phyloP scores from a whole-genome alignment of 2,329 filamentous ascomycete species.

The Nothophaeocryptopus gaeumannii region DNA sequence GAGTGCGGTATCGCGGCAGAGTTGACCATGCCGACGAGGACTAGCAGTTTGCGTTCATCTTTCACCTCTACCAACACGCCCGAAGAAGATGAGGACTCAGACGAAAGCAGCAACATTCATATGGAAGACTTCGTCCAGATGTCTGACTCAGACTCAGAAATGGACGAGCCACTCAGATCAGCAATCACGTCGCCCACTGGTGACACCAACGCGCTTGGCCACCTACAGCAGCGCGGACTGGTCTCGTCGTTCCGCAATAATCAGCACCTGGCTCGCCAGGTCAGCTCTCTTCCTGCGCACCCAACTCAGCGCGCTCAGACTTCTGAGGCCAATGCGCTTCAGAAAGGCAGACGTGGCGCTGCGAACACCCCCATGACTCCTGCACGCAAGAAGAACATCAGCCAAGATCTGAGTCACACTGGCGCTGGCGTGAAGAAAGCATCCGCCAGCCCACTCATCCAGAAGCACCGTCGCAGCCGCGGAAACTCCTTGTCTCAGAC shows the following conservation, averaged over 20 bases:
- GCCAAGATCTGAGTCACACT: conserved; percentile 26
- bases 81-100: conserved; percentile 1
- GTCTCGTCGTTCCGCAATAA: conserved; percentile 65
- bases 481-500: conserved; percentile 24
- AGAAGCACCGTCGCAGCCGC: conserved; percentile 23
- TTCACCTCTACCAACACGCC: conserved; percentile 51
- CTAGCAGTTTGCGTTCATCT: conserved; percentile 42
- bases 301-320: conserved; percentile 61
- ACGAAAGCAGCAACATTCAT: conserved; percentile 23
- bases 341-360: conserved; percentile 63
- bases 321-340: conserved; percentile 60
- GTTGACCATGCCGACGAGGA: conserved; percentile 36
- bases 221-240: conserved; percentile 5
- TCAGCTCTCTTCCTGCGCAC: conserved; percentile 58
- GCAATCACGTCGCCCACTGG: conserved; percentile 39
- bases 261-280: conserved; percentile 50
- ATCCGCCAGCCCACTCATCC: conserved; percentile 17
- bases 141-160: conserved; percentile 26
- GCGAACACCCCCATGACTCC: conserved; percentile 68
- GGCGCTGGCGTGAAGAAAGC: conserved; percentile 32
- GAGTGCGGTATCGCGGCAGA: conserved; percentile 51
- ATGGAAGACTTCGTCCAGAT: conserved; percentile 31
- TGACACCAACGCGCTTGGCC: conserved; percentile 40
- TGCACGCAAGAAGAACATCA: conserved; percentile 49
- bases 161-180: conserved; percentile 46